Percentiles rank a stretch among this genome's conserved stretches.
These are phyloP conservation scores for Diaporthe longicolla DNA, from an alignment of 2,329 filamentous ascomycete species.

Conservation along the genomic window DNA sequence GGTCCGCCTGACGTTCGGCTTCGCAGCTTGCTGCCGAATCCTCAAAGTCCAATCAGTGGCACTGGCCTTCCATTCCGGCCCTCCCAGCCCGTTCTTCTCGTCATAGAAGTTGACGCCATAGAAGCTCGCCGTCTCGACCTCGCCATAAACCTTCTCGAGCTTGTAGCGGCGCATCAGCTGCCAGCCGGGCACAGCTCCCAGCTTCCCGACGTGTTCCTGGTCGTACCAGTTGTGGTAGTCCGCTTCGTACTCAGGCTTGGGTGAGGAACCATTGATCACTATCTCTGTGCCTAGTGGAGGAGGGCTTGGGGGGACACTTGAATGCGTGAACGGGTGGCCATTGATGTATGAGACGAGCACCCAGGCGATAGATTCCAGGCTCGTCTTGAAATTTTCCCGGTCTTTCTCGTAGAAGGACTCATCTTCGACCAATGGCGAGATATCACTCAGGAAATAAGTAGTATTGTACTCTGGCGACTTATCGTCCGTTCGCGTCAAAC, in stretches of 20 bases:
- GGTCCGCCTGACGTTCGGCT: slow-evolving; percentile 7
- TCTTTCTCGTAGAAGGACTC: not conserved
- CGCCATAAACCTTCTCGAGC: not conserved
- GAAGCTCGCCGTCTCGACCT: slow-evolving; percentile 11
- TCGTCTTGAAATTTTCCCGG: not conserved
- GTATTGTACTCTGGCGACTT: not conserved
- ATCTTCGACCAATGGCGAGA: not conserved
- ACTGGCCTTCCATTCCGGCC: slow-evolving; percentile 9
- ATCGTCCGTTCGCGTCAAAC: not conserved
- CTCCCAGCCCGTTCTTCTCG: slow-evolving; percentile 11
- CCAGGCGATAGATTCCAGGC: not conserved
- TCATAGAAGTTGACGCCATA: slow-evolving; percentile 18
- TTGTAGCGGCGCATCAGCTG: slow-evolving; percentile 14
- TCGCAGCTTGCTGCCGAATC: slow-evolving; percentile 2
- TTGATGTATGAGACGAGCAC: slow-evolving; percentile 5
- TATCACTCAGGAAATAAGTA: not conserved
- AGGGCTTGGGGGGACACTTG: not conserved
- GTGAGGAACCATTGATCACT: not conserved
- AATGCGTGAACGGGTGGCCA: not conserved
- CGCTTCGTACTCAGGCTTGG: not conserved
- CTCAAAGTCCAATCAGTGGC: slow-evolving; percentile 7
- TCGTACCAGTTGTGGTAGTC: slow-evolving; percentile 12
- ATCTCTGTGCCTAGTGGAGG: not conserved
- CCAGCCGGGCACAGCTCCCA: slow-evolving; percentile 1
- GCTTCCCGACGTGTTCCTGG: not conserved